Base-by-base conservation (phyloP, 1,284 basidiomycete species). In the Golubevia sp. region DNA sequence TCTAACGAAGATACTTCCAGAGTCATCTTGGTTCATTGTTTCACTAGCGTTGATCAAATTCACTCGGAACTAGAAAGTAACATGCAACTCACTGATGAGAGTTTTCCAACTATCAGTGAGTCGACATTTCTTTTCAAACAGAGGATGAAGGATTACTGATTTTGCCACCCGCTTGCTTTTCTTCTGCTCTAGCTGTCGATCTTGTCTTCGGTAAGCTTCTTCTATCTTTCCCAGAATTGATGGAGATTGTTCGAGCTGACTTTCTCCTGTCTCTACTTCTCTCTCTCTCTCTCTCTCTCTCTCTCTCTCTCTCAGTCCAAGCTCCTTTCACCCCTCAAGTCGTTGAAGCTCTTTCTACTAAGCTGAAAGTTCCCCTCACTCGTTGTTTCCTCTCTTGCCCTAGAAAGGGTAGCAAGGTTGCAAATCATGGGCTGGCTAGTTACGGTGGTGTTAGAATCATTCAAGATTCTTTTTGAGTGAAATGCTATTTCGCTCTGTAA, bases 21-120 rank as follows among this genome's bases (percentile, higher is more conserved):
- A 20, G 70, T 70, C 60, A 73, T 68, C 52, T 55, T 76, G 52
- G 74, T 74, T 1, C 74, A 76, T 56, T 76, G 74, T 64, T 76
- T 68, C 69, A 62, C 61, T 38, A 53, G 59, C 50, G 67, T 76
- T 59, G 68, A 68, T 5, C 61, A 64, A 11, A 70, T 76, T 30
- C 74, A 71, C 1, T 66, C 73, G 20, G 71, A 76, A 59, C 63
- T 76, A 20, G 74, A 76, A 56, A 70, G 67, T 44, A 75, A 72
- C 6, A 67, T 66, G 55, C 73, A 75, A 53, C 57, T 76, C 34
- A 70, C 73, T 13, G 73, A 75, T 21, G 73, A 74, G 61, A 67
- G 66, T 66, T 73, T 74, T 38, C 74, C 74, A 2, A 74, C 65
- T 2, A 65, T 76, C 55, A 76, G 38, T 44, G 38, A 44, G 38